These are phyloP conservation scores for Hypericum androsaemum DNA, from an alignment of 345 rosid species.

Conservation along the genomic window DNA sequence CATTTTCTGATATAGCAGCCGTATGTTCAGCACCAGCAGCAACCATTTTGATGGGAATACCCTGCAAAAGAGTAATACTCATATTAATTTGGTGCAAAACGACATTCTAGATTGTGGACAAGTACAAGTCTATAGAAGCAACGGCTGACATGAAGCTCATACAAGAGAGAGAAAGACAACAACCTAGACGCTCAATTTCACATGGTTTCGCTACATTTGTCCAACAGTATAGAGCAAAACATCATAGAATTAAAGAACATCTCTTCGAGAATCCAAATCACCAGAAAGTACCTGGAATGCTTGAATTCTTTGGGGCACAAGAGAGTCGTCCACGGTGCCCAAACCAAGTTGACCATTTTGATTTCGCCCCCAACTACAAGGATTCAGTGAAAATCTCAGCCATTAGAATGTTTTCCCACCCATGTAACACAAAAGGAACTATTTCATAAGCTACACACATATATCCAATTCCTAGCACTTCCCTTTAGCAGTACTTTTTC, in stretches of 20 bases:
- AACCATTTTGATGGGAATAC: constrained; percentile 66
- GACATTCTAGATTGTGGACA: no score
- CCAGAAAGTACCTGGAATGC: constrained; percentile 62
- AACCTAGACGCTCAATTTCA: no score
- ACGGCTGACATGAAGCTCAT: no score
- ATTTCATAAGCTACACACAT: not conserved
- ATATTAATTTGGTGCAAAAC: no score
- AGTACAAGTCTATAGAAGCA: no score
- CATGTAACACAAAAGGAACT: not conserved
- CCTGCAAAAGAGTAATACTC: constrained; percentile 35
- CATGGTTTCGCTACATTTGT: no score
- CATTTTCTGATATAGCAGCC: constrained; percentile 85
- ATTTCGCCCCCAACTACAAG: constrained; percentile 92
- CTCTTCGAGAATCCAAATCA: not conserved
- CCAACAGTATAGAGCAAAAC: not conserved
- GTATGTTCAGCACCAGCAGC: constrained; percentile 99
- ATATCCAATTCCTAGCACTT: not conserved
- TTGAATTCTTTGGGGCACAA: constrained; percentile 75
- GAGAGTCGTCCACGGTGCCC: constrained; percentile 76
- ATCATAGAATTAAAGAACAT: not conserved
- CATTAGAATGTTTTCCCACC: constrained; percentile 6
- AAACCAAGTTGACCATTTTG: constrained; percentile 99
- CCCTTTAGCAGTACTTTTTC: no score
- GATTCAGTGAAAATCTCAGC: constrained; percentile 7
- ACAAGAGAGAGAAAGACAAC: no score